Evolutionary conservation across 148 eudicot species (phyloP).

Genomic region (Agrostemma githago): DNA sequence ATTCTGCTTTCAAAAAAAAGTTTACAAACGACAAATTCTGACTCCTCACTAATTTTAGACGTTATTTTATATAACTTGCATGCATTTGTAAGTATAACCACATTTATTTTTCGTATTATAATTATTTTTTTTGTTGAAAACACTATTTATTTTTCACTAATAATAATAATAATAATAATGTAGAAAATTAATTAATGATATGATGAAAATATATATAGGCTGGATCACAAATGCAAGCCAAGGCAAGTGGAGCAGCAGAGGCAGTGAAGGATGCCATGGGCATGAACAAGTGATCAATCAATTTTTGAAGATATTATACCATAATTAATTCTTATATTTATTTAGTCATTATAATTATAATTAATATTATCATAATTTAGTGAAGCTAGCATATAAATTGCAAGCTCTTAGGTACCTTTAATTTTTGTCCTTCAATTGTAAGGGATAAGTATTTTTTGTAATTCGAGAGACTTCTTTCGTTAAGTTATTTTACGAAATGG

Average conservation of each 20-base stretch:
- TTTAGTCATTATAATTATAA: background rate
- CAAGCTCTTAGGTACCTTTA: background rate
- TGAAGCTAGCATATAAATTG: background rate
- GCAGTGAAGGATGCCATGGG: constrained; percentile 45
- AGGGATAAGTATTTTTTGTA: background rate
- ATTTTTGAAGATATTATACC: background rate
- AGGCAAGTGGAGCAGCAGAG: constrained; percentile 43
- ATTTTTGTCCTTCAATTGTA: background rate
- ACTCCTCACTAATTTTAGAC: too few relatives aligned
- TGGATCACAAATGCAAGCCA: constrained; percentile 43
- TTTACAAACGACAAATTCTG: too few relatives aligned
- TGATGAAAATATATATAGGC: constrained; percentile 26
- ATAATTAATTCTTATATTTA: background rate
- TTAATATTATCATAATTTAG: background rate
- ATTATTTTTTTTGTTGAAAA: too few relatives aligned
- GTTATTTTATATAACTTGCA: background rate
- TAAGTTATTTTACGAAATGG: background rate
- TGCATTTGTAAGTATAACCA: background rate
- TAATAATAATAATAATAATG: too few relatives aligned
- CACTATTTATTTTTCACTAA: background rate
- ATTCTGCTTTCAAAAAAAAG: too few relatives aligned
- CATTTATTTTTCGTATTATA: too few relatives aligned
- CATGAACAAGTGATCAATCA: background rate
- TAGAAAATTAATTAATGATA: too few relatives aligned
- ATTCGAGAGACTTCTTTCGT: background rate